Evolutionary conservation across 164 flowering plant species (phyloP).

Genomic region (Umbellularia californica): DNA sequence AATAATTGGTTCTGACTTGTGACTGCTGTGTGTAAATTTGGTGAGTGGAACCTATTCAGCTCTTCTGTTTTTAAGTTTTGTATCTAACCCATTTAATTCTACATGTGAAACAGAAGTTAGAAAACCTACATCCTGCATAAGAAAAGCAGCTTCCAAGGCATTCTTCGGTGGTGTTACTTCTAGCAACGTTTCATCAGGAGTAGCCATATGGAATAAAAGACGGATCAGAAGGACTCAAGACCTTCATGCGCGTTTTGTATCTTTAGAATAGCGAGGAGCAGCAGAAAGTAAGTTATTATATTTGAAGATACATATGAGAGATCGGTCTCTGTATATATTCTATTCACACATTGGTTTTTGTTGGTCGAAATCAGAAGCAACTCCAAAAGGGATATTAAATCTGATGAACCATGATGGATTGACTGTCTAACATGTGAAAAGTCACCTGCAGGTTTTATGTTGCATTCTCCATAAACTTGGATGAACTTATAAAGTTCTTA

Average conservation of each 20-base stretch:
- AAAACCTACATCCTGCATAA: slow-evolving; percentile 18
- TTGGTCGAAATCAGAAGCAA: slow-evolving; percentile 48
- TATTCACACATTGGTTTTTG: slow-evolving; percentile 4
- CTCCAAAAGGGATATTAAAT: slow-evolving; percentile 70
- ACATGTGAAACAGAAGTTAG: slow-evolving; percentile 10
- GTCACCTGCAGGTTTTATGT: slow-evolving; percentile 62
- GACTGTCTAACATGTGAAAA: slow-evolving; percentile 74
- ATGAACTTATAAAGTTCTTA: too few relatives aligned
- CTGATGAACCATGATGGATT: slow-evolving; percentile 66
- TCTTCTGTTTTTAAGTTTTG: slow-evolving; percentile 9
- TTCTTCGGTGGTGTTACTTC: slow-evolving; percentile 15
- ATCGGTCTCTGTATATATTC: background rate
- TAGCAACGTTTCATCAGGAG: slow-evolving; percentile 30
- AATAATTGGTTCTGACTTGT: background rate
- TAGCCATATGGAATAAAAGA: slow-evolving; percentile 39
- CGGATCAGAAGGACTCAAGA: slow-evolving; percentile 92
- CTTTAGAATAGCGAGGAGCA: slow-evolving; percentile 79
- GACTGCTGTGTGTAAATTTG: background rate
- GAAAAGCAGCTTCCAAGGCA: slow-evolving; percentile 30
- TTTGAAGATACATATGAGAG: background rate
- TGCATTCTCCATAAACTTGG: background rate
- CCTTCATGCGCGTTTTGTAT: slow-evolving; percentile 84
- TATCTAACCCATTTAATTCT: slow-evolving; percentile 14
- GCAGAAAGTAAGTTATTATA: slow-evolving; percentile 66
- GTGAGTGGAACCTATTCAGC: background rate